These are phyloP conservation scores for Curvularia sp. DNA, from an alignment of 2,329 filamentous ascomycete genomes.

Conservation along the genomic window DNA sequence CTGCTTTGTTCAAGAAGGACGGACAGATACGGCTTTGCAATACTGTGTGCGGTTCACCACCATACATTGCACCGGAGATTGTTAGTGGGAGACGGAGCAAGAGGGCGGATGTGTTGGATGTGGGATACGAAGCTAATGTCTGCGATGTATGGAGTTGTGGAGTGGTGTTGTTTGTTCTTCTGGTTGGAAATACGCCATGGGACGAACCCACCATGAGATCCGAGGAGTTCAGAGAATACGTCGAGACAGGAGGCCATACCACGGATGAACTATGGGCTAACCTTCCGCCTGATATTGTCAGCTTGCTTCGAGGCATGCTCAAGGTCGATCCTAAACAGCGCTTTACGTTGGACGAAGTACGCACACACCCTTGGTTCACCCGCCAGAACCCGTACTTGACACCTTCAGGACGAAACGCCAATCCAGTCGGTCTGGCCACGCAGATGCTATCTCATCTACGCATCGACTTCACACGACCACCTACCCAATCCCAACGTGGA, in stretches of 20 bases:
- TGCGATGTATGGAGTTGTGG: constrained; percentile 98
- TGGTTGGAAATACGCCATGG: constrained; percentile 98
- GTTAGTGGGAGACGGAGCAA: constrained; percentile 58
- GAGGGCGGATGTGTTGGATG: constrained; percentile 58
- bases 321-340: constrained; percentile 75
- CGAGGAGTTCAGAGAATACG: constrained; percentile 91
- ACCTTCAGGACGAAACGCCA: constrained; percentile 73
- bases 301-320: constrained; percentile 92
- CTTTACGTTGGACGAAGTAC: constrained; percentile 85
- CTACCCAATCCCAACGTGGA: constrained; percentile 59
- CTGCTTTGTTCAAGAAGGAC: constrained; percentile 90
- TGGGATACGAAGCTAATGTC: constrained; percentile 76
- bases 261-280: constrained; percentile 85
- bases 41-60: constrained; percentile 93
- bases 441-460: constrained; percentile 90
- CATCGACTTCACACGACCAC: constrained; percentile 81
- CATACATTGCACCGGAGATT: constrained; percentile 97
- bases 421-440: constrained; percentile 86
- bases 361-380: constrained; percentile 94
- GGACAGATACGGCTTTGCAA: constrained; percentile 81
- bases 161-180: constrained; percentile 93
- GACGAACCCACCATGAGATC: constrained; percentile 86
- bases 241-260: constrained; percentile 78
- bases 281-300: constrained; percentile 75
- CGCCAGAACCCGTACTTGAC: constrained; percentile 79